Evolutionary conservation across 1,284 basidiomycete genomes (phyloP), one percentile per base, ranked within the genome.

Genomic region (Singerocomus rubriflavus): DNA sequence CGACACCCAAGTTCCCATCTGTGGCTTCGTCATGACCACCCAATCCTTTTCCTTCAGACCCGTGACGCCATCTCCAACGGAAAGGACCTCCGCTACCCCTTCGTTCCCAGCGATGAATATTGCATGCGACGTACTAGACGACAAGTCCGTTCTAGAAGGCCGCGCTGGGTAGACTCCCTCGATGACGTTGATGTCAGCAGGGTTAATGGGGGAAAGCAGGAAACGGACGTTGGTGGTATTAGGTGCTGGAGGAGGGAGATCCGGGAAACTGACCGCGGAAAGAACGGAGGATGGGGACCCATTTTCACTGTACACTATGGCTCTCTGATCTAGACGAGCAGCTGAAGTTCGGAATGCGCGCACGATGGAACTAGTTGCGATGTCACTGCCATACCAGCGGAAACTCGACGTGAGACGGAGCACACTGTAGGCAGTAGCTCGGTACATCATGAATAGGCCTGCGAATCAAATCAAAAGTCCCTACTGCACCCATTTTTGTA

Each of bases 151-250:
- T 6, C 71, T 65, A 21, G 58, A 61, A 0, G 89, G 86, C 57
- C 82, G 84, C 12, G 78, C 67, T 0, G 91, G 90, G 63, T 93
- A 93, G 14, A 88, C 80, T 10, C 91, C 91, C 67, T 92, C 84
- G 37, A 92, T 77, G 39, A 89, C 86, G 56, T 92, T 92, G 58
- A 88, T 67, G 57, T 92, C 90, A 9, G 88, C 81, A 2, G 89
- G 89, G 63, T 92, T 92, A 49, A 92, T 80, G 5, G 90, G 87
- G 2, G 86, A 77, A n/a, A 90, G 76, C n/a, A 85, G 69, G 63
- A 86, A 84, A 55, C 76, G 76, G 59, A 93, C 65, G 60, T 88
- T 86, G 34, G 85, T 67, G 6, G 84, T 78, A 43, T 75, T 70
- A 9, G 79, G 71, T 12, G 73, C 60, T 2, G 86, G 84, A 0